Evolutionary conservation across 345 rosid species (phyloP).

Genomic region (Atalantia buxifolia): DNA sequence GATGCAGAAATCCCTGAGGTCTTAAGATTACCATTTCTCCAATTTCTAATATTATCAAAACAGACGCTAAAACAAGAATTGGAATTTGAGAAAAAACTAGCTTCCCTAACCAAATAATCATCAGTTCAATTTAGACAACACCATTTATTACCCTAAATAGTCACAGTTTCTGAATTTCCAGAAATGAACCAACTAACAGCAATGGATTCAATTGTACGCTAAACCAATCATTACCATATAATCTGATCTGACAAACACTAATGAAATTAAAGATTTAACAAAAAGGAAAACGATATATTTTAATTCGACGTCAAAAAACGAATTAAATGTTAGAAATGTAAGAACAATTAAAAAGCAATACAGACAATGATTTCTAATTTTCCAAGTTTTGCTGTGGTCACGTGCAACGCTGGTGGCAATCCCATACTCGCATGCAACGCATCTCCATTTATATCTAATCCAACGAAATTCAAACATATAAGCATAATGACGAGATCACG

Average conservation of each 20-base stretch:
- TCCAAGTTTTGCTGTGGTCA: conserved; percentile 83
- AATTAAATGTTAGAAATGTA: not conserved
- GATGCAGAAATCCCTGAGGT: not conserved
- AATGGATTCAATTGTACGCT: not conserved
- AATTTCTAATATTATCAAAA: not conserved
- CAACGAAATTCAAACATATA: not conserved
- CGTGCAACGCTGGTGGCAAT: conserved; percentile 87
- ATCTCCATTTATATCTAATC: conserved; percentile 85
- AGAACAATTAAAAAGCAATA: conserved; percentile 1
- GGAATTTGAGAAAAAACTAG: not conserved
- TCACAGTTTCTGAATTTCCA: not conserved
- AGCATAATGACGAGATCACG: not conserved
- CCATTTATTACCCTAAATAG: not conserved
- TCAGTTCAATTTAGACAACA: not conserved
- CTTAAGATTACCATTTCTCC: not conserved
- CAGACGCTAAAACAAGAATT: not conserved
- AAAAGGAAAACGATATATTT: not conserved
- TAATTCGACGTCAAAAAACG: not conserved
- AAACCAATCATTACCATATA: not conserved
- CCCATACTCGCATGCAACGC: conserved; percentile 99
- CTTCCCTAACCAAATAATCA: not conserved
- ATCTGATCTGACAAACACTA: not conserved
- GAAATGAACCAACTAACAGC: not conserved
- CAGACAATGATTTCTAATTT: conserved; percentile 80
- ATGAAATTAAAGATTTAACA: not conserved